Evolutionary conservation across 129 eudicot genomes (phyloP).

Genomic region (Flaveria ramosissima): DNA sequence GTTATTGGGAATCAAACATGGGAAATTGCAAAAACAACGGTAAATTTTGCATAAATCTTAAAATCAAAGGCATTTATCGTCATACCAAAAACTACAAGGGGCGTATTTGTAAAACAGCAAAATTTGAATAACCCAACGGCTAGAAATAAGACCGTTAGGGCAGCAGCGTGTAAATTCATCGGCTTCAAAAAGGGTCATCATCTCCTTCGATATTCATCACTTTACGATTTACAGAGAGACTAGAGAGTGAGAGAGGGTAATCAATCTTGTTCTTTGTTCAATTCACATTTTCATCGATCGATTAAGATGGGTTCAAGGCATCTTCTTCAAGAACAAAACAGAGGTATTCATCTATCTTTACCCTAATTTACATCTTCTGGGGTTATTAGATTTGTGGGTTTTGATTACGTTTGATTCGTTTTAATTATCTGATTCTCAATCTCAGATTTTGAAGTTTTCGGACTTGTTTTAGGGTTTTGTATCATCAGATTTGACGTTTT

Average conservation of each 20-base stretch:
- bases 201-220: slow-evolving; percentile 18
- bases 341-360: slow-evolving; percentile 40
- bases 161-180: neutral
- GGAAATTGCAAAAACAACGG: neutral
- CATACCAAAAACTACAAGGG: slow-evolving; percentile 2
- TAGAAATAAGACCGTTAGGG: slow-evolving; percentile 39
- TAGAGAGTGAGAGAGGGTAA: neutral
- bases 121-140: slow-evolving; percentile 34
- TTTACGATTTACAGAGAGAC: neutral
- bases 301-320: slow-evolving; percentile 64
- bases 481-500: too few species aligned
- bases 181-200: slow-evolving; percentile 33
- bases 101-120: neutral
- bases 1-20: too few species aligned
- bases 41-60: neutral
- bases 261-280: neutral
- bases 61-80: neutral
- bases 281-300: neutral
- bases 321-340: slow-evolving; percentile 56
- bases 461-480: neutral
- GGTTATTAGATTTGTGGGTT: neutral
- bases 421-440: neutral
- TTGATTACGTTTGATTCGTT: neutral
- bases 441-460: neutral
- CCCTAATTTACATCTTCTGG: neutral